These are phyloP conservation scores for Aristolochia fimbriata DNA, from an alignment of 164 flowering plant genomes.

Conservation along the genomic window DNA sequence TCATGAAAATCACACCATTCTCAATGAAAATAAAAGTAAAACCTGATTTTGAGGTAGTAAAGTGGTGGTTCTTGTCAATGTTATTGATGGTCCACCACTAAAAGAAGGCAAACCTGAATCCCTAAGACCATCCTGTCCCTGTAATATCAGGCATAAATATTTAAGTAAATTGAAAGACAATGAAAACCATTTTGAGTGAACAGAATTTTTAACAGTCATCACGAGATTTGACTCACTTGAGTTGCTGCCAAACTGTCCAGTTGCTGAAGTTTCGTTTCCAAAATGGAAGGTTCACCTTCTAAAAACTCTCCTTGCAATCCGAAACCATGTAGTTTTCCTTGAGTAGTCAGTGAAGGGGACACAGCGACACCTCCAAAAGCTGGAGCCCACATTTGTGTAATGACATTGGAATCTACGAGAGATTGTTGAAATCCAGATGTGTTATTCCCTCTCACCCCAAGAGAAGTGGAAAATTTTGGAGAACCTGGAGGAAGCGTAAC, in stretches of 20 bases:
- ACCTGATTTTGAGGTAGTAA: slow-evolving; percentile 21
- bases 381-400: slow-evolving; percentile 15
- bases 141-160: neutral
- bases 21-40: slow-evolving; percentile 1
- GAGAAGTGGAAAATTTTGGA: slow-evolving; percentile 10
- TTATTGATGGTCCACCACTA: slow-evolving; percentile 9
- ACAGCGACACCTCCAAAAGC: slow-evolving; percentile 16
- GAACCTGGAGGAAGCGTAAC: slow-evolving; percentile 3
- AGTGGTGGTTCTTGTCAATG: slow-evolving; percentile 7
- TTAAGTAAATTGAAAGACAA: neutral
- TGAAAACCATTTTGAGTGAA: neutral
- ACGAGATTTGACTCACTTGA: neutral
- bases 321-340: slow-evolving; percentile 15
- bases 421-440: slow-evolving; percentile 15
- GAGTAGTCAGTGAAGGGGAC: slow-evolving; percentile 11
- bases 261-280: slow-evolving; percentile 10
- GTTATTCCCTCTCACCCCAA: slow-evolving; percentile 18
- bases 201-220: neutral
- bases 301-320: slow-evolving; percentile 18
- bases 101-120: slow-evolving; percentile 10
- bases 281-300: slow-evolving; percentile 8
- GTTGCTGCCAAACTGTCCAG: slow-evolving; percentile 10
- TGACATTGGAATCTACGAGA: slow-evolving; percentile 13
- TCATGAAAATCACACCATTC: neutral
- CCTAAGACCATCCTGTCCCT: slow-evolving; percentile 18